Base-by-base conservation (phyloP, 2,329 filamentous ascomycete species). In the Microdochium paspali region DNA sequence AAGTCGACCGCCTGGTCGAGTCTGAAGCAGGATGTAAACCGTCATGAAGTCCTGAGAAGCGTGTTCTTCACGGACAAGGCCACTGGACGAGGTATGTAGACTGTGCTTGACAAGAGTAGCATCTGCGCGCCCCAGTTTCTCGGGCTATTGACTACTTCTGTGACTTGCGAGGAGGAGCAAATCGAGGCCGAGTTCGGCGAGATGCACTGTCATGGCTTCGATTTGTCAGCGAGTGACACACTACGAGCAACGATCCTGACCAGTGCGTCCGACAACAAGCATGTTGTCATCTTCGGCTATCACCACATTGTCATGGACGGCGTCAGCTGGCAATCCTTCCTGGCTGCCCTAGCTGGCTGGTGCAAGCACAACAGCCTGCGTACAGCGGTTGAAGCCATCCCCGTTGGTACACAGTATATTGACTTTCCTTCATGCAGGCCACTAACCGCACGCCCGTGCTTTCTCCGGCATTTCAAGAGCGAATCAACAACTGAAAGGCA, bases 301-400 rank as follows among this genome's bases (percentile, higher is more conserved):
- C 68, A 71, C 48, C 67, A 70, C 47, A 70, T 72, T 30, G 55
- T 59, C 31, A 66, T 71, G 63, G 70, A 73, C 50, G 68, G 65
- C 0, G 47, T 65, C 24, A 69, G 67, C 46, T 62, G 63, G 9
- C 52, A 64, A 32, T 47, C 70, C 2, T 55, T 72, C 24, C 51
- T 68, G 35, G 40, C 51, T 2, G 65, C 71, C 24, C 47, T 70
- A n/a, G 57, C 66, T n/a, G 58, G 54, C 28, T 57, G 50, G 2
- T 70, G 69, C 53, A 50, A 54, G 6, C 50, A 55, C n/a, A 23
- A 35, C 26, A 44, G n/a, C 18, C 2, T 52, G 57, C 20, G 52
- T 25, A 6, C 6, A 20, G n/a, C 18, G 7, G 12, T 40, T n/a
- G n/a, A n/a, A n/a, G n/a, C n/a, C n/a, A n/a, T n/a, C n/a, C n/a